Base-by-base conservation (phyloP, 2,329 filamentous ascomycete genomes). In the Immersiporthe knoxdaviesiana region DNA sequence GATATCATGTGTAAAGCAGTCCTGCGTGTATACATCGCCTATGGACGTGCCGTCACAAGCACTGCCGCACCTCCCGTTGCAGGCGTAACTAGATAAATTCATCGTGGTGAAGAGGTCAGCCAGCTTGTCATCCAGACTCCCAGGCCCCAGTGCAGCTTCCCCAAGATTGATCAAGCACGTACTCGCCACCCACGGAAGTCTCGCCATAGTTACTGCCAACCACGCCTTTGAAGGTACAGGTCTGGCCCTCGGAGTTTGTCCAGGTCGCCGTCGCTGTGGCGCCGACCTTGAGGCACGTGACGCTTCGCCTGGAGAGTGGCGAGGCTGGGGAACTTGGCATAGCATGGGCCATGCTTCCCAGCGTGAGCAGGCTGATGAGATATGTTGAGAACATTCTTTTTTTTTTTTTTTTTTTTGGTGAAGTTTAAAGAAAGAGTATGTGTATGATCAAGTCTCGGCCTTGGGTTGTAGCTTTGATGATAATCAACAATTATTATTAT, bases 1-100 rank as follows among this genome's bases (percentile, higher is more conserved):
- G 16, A 85, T 80, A 63, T 85, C 84, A 66, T 85, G 84, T 0
- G 80, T 81, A 72, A 83, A 85, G 72, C 84, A 85, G 63, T 85
- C 81, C 70, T 84, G 83, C 0, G 83, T 84, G 68, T 85, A 85
- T 4, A 76, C 81, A 44, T 84, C 83, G 2, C 83, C 83, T 10
- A 85, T 1, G 1, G 81, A 77, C 5, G 75, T 62, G 6, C 83
- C 83, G 0, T 74, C 77, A 63, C 83, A 85, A 0, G 82, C 83
- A 12, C 79, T 81, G 35, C 84, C 83, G 44, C 84, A 85, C 39
- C 83, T 78, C 1, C 83, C 83, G 65, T 84, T 84, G 68, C 83
- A 85, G 11, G 80, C 82, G 61, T 84, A 85, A 30, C 83, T 85
- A n/a, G n/a, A 30, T 66, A 35, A 8, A 7, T 66, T 11, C 41